A percentile compares a stretch with the other conserved stretches of the same genome.
Conservation (phyloP, 2,329 filamentous ascomycete species). For the Penicillium frequentans region DNA sequence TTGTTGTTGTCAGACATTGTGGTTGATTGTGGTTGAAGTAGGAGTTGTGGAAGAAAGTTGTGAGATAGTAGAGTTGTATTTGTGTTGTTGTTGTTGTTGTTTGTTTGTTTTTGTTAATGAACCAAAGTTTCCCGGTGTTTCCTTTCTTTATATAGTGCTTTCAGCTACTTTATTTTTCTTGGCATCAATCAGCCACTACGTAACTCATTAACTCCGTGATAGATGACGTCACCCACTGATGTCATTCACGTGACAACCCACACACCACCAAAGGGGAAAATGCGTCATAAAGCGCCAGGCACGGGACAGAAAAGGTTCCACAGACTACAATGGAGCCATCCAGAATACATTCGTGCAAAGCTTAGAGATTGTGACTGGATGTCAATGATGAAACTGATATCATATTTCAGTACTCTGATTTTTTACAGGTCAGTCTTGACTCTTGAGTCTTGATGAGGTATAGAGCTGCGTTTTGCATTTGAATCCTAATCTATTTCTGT, state of each 20-base stretch:
- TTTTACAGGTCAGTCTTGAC: too few species aligned
- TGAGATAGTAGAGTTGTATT: background rate
- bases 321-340: background rate
- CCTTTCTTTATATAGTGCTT: background rate
- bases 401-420: background rate
- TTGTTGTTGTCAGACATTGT: constrained; percentile 31
- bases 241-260: constrained; percentile 19
- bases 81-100: background rate
- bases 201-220: constrained; percentile 1
- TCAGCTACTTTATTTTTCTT: background rate
- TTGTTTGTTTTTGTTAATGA: background rate
- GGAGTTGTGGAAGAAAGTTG: background rate
- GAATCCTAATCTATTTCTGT: too few species aligned
- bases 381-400: background rate
- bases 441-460: too few species aligned
- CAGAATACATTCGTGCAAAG: background rate
- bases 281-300: constrained; percentile 14
- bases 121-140: background rate
- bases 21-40: too few species aligned
- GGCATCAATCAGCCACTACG: constrained; percentile 3
- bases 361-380: background rate
- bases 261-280: background rate
- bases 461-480: too few species aligned
- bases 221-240: constrained; percentile 22
- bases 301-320: constrained; percentile 8